A percentile compares a stretch with the other conserved stretches of the same genome.
phyloP scores from a whole-genome alignment of 169 alveolate genomes.

The Fabrea salina region DNA sequence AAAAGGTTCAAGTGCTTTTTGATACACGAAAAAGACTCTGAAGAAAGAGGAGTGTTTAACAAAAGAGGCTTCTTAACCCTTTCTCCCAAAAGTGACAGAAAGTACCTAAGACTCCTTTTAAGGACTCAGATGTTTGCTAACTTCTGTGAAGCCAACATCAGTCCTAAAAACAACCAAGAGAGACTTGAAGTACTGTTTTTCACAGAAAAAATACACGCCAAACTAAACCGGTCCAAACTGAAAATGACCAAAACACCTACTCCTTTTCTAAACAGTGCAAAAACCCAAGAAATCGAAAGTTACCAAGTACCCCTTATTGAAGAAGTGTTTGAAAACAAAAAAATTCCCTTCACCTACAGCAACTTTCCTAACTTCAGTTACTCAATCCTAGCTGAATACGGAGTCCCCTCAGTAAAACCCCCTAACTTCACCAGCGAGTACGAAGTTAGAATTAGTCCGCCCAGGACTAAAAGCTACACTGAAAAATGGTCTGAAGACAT shows the following conservation, averaged over 20 bases:
- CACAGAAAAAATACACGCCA: conserved; percentile 37
- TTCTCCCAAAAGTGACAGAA: conserved; percentile 11
- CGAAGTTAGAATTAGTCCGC: no score
- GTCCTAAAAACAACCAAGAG: conserved; percentile 38
- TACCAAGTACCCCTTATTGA: background rate
- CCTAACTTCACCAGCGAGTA: no score
- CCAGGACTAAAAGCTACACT: no score
- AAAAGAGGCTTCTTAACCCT: no score
- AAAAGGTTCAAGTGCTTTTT: no score
- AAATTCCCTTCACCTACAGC: background rate
- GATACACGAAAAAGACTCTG: no score
- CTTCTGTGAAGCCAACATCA: conserved; percentile 32
- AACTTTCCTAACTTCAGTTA: background rate
- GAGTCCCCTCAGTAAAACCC: background rate
- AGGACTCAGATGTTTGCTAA: conserved; percentile 42
- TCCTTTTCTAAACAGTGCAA: background rate
- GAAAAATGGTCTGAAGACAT: no score
- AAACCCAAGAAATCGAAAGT: background rate
- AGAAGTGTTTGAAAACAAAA: background rate
- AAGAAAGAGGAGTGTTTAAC: no score
- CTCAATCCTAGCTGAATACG: background rate
- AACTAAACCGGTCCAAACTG: conserved; percentile 1
- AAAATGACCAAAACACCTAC: conserved; percentile 10
- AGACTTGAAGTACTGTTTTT: conserved; percentile 35
- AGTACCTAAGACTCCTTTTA: conserved; percentile 34